phyloP scores from a whole-genome alignment of 2,329 filamentous ascomycete genomes.

The Endothia cerciana region DNA sequence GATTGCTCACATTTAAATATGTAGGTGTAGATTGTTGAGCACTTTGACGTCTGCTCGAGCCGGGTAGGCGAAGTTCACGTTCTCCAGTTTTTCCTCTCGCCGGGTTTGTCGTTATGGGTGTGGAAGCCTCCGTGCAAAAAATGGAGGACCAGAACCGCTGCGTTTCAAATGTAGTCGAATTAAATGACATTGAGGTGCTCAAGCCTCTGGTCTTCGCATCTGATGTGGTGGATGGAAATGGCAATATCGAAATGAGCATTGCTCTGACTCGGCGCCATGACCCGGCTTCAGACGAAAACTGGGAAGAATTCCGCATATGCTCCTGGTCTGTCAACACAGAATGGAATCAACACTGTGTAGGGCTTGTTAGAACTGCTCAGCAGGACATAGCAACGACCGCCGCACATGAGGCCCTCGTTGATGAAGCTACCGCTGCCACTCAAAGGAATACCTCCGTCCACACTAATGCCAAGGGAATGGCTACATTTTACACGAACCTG shows the following conservation, averaged over 20 bases:
- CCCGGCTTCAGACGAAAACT: conserved; percentile 47
- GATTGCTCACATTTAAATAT: conserved; percentile 49
- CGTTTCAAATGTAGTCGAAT: conserved; percentile 46
- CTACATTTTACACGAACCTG: conserved; percentile 51
- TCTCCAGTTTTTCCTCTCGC: conserved; percentile 62
- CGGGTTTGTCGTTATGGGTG: conserved; percentile 55
- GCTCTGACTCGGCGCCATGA: conserved; percentile 49
- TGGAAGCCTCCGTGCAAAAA: conserved; percentile 50
- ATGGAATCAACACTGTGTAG: conserved; percentile 63
- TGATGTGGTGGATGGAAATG: conserved; percentile 41
- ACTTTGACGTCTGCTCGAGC: conserved; percentile 51
- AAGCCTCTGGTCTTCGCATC: conserved; percentile 53
- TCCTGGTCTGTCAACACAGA: conserved; percentile 55
- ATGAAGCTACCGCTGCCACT: conserved; percentile 28
- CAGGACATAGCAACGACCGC: conserved; percentile 46
- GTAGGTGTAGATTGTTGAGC: conserved; percentile 54
- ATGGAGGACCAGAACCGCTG: background rate
- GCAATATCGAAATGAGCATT: conserved; percentile 49
- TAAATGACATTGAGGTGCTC: conserved; percentile 51
- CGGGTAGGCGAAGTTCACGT: conserved; percentile 71
- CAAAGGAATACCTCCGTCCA: background rate
- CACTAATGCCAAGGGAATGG: conserved; percentile 29
- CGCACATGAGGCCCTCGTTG: conserved; percentile 36
- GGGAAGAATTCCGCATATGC: conserved; percentile 61
- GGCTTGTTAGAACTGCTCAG: conserved; percentile 50